Percentiles rank a stretch among this genome's conserved stretches.
Conservation (phyloP, 352 stramenopile species). For the Pythium oligandrum region DNA sequence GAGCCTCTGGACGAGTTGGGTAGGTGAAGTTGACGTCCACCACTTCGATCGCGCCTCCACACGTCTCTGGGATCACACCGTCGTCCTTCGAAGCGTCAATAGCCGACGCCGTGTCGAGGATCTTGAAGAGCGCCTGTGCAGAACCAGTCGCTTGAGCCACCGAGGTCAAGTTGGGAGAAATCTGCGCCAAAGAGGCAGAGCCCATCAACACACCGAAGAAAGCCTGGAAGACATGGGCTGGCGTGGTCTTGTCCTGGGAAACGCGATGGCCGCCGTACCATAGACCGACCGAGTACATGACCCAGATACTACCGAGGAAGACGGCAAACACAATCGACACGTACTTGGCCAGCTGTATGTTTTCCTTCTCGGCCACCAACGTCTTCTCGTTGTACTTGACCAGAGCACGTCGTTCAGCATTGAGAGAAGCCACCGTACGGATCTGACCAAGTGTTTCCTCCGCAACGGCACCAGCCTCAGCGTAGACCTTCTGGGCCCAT, state of each 20-base stretch:
- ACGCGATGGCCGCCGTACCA: slow-evolving; percentile 55
- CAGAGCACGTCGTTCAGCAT: slow-evolving; percentile 18
- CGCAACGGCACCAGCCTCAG: too few species aligned
- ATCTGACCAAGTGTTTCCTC: slow-evolving; percentile 19
- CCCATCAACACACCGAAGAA: slow-evolving; percentile 48
- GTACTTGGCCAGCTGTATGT: slow-evolving; percentile 32
- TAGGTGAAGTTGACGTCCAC: slow-evolving; percentile 73
- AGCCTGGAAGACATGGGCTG: slow-evolving; percentile 33
- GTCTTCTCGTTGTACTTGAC: slow-evolving; percentile 20
- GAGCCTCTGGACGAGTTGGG: slow-evolving; percentile 48
- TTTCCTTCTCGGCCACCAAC: slow-evolving; percentile 22
- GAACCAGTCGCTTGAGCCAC: slow-evolving; percentile 31
- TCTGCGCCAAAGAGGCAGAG: slow-evolving; percentile 30
- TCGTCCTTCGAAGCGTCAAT: too few species aligned
- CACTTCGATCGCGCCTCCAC: slow-evolving; percentile 45
- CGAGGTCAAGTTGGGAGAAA: slow-evolving; percentile 40
- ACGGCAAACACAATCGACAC: slow-evolving; percentile 22
- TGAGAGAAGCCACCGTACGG: slow-evolving; percentile 26
- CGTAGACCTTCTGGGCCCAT: slow-evolving; percentile 21
- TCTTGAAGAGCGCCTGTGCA: slow-evolving; percentile 32
- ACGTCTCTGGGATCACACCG: slow-evolving; percentile 32
- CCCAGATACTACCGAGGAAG: slow-evolving; percentile 38
- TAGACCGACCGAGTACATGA: slow-evolving; percentile 43
- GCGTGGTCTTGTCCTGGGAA: slow-evolving; percentile 20
- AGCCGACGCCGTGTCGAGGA: slow-evolving; percentile 38